Evolutionary conservation across 208 protist species (phyloP), one percentile per base, ranked within the genome.

Genomic region (Crithidia sp.): DNA sequence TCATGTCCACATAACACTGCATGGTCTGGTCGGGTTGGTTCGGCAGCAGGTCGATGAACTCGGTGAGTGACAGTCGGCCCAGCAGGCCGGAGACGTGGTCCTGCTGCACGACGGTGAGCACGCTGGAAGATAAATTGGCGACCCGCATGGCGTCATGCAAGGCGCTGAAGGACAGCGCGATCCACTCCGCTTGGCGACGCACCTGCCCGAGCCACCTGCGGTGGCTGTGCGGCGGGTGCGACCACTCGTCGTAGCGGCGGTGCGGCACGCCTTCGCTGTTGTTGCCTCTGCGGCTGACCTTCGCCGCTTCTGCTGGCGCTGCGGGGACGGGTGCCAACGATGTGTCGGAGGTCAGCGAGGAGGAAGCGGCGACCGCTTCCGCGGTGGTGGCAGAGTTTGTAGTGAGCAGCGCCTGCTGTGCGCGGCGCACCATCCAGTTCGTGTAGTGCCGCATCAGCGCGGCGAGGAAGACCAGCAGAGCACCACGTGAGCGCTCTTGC

Each of bases 141-240:
- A 87, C 57, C 17, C 76, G 74, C 37, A 93, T 39, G 7, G 90
- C 85, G 10, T 60, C 49, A 79, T 95, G 88, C 67, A 93, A 41
- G 41, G 90, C 90, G 69, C 82, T 91, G 72, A 95, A 79, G 49
- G 90, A 91, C 8, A 78, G 74, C 3, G 80, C 86, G 62, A 95
- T 89, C 88, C 90, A 95, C 62, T 67, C 60, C 41, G 79, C 84
- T 76, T 95, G 90, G 17, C 78, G 82, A 8, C 71, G 71, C 45
- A 93, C 87, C 2, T 75, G 76, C 14, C 49, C 16, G n/a, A 65
- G 66, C 88, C 90, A 95, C 7, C 47, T 49, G 8, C 61, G 57
- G 77, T 95, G 88, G 49, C 63, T 83, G 47, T 82, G 58, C 43
- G 90, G 87, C 7, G 90, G 90, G 67, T 84, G 81, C 44, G 77